A percentile compares a stretch with the other conserved stretches of the same genome.
phyloP scores from a whole-genome alignment of 352 stramenopile genomes.

The Phytophthora macrochlamydospora region DNA sequence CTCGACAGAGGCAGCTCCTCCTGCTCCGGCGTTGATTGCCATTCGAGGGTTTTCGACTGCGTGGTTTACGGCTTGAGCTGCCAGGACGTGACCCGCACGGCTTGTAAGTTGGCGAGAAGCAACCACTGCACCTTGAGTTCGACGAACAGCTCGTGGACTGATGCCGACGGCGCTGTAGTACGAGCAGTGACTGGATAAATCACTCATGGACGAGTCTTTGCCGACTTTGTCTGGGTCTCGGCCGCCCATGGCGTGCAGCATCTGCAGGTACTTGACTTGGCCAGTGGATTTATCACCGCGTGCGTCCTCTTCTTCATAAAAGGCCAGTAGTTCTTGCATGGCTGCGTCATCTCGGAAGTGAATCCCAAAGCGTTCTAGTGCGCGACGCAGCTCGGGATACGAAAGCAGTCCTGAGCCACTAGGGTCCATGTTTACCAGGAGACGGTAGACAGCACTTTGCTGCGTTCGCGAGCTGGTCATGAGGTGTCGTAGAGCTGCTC shows the following conservation, averaged over 20 bases:
- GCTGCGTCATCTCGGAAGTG: slow-evolving; percentile 40
- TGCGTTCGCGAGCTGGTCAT: slow-evolving; percentile 46
- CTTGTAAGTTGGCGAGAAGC: slow-evolving; percentile 30
- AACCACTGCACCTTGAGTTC: slow-evolving; percentile 20
- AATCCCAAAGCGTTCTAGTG: slow-evolving; percentile 63
- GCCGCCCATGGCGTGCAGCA: slow-evolving; percentile 65
- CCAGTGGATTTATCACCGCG: slow-evolving; percentile 42
- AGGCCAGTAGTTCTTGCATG: slow-evolving; percentile 41
- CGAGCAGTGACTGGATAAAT: slow-evolving; percentile 76
- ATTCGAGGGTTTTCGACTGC: slow-evolving; percentile 28
- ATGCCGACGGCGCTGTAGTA: slow-evolving; percentile 81
- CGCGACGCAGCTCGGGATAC: slow-evolving; percentile 65
- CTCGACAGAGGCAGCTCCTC: slow-evolving; percentile 52
- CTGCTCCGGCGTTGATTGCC: slow-evolving; percentile 39
- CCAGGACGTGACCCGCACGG: slow-evolving; percentile 41
- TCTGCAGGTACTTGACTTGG: slow-evolving; percentile 64
- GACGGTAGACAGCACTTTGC: slow-evolving; percentile 66
- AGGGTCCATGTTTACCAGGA: slow-evolving; percentile 63
- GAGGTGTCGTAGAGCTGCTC: slow-evolving; percentile 55
- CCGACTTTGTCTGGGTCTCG: slow-evolving; percentile 59
- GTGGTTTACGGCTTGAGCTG: slow-evolving; percentile 42
- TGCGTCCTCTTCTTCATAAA: slow-evolving; percentile 68
- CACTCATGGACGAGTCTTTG: slow-evolving; percentile 63
- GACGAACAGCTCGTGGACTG: slow-evolving; percentile 51
- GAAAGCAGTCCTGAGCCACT: slow-evolving; percentile 55